Evolutionary conservation across 495 filamentous ascomycete genomes (phyloP).

Genomic region (Penicillium parvum): DNA sequence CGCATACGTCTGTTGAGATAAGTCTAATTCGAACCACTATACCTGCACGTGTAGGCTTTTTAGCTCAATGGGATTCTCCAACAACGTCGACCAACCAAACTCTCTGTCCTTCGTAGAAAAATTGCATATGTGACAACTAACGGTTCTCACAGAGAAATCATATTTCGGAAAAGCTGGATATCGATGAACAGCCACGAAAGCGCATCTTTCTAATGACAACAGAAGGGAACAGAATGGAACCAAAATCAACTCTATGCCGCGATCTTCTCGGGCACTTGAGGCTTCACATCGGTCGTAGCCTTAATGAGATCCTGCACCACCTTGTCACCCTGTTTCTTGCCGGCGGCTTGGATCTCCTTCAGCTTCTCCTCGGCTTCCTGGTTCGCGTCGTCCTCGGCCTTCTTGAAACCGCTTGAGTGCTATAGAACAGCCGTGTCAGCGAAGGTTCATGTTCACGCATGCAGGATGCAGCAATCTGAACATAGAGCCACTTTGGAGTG

Average conservation of each 20-base stretch:
- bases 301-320: constrained; percentile 76
- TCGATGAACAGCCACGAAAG: constrained; percentile 26
- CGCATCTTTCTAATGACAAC: constrained; percentile 15
- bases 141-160: constrained; percentile 11
- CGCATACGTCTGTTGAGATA: too few relatives aligned
- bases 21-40: too few relatives aligned
- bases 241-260: constrained; percentile 30
- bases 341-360: constrained; percentile 74
- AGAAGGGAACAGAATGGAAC: constrained; percentile 19
- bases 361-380: constrained; percentile 78
- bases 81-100: too few relatives aligned
- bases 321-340: constrained; percentile 69
- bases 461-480: background rate
- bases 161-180: constrained; percentile 26
- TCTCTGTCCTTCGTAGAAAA: too few relatives aligned
- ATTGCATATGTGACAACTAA: too few relatives aligned
- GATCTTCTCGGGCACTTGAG: constrained; percentile 58
- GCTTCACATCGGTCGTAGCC: constrained; percentile 75
- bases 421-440: constrained; percentile 22
- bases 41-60: too few relatives aligned
- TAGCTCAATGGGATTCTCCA: too few relatives aligned
- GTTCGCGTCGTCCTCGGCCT: constrained; percentile 79
- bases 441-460: background rate
- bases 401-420: constrained; percentile 85
- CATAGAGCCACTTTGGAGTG: background rate